Percentiles rank a stretch among this genome's conserved stretches.
Evolutionary conservation across 164 flowering plant genomes (phyloP).

Genomic region (Stephania cephalantha): DNA sequence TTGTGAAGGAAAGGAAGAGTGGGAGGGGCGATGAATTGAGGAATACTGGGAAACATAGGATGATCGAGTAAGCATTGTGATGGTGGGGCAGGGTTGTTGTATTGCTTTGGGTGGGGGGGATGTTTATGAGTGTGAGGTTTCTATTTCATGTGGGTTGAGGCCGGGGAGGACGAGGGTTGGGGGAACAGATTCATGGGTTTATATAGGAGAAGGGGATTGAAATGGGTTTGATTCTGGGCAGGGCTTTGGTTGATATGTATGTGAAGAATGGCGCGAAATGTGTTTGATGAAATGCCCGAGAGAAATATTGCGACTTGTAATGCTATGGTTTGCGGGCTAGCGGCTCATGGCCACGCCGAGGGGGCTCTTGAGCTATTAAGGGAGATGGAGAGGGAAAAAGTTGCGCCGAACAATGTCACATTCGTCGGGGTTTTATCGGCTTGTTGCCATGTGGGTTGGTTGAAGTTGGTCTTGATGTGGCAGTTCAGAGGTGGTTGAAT

Average conservation of each 20-base stretch:
- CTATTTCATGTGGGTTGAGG: no score
- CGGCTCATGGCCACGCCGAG: constrained; percentile 50
- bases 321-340: constrained; percentile 61
- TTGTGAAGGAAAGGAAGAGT: no score
- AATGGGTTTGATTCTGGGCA: constrained; percentile 48
- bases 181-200: constrained; percentile 37
- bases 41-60: no score
- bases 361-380: constrained; percentile 40
- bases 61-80: no score
- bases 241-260: constrained; percentile 67
- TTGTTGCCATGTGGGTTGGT: constrained; percentile 62
- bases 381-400: constrained; percentile 24
- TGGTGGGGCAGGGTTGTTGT: no score
- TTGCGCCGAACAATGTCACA: constrained; percentile 42
- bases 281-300: constrained; percentile 42
- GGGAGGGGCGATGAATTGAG: no score
- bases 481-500: not conserved
- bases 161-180: constrained; percentile 23
- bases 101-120: constrained; percentile 9
- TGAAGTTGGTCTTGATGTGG: constrained; percentile 37
- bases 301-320: constrained; percentile 55
- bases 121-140: constrained; percentile 15
- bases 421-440: constrained; percentile 58
- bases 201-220: constrained; percentile 34
- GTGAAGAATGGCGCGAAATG: constrained; percentile 42